Base-by-base conservation (phyloP, 768 basidiomycete genomes). In the Nevesoporus exiguus region DNA sequence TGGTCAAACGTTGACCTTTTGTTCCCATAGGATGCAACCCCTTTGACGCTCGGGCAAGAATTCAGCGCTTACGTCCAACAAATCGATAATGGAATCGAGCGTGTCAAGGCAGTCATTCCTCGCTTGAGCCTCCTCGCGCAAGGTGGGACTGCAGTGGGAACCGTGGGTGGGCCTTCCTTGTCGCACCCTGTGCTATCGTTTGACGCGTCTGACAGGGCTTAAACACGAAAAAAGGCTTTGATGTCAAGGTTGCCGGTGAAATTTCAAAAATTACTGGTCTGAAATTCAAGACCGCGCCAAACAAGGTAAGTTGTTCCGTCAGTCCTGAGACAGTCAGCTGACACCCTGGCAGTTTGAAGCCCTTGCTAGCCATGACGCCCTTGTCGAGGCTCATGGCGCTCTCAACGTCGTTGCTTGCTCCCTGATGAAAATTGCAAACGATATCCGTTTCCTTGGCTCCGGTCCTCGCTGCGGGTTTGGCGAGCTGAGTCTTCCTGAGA, bases 381-480 rank as follows among this genome's bases (percentile, higher is more conserved):
- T 99, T 52, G 93, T 98, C 21, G 97, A 99, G 74, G 85, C 94
- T 10, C 96, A 98, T 54, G 97, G 97, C 51, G 96, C 95, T 15
- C 81, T 99, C 60, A 98, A 98, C 73, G 90, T 91, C 41, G 72
- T 99, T 51, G 97, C 97, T n/a, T 91, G 89, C 68, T 97, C 93
- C 9, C 75, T 98, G 61, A 97, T 98, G 93, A 99, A 99, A 80
- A 98, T 99, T 65, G 96, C 96, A 46, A 98, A 99, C 69, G 97
- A 99, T 66, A 96, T 99, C 68, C 88, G 97, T 49, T 98, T 89
- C 80, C 88, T 99, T 61, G 96, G 86, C 24, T 98, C 96, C 46
- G 97, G 97, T 52, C 97, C 97, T 54, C 89, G 97, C 41, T 99
- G 97, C 66, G 97, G 97, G 52, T 81, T 99, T 43, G 97, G 97